These are phyloP conservation scores for Phaeoacremonium minimum DNA, from an alignment of 2,329 filamentous ascomycete genomes.

Conservation along the genomic window DNA sequence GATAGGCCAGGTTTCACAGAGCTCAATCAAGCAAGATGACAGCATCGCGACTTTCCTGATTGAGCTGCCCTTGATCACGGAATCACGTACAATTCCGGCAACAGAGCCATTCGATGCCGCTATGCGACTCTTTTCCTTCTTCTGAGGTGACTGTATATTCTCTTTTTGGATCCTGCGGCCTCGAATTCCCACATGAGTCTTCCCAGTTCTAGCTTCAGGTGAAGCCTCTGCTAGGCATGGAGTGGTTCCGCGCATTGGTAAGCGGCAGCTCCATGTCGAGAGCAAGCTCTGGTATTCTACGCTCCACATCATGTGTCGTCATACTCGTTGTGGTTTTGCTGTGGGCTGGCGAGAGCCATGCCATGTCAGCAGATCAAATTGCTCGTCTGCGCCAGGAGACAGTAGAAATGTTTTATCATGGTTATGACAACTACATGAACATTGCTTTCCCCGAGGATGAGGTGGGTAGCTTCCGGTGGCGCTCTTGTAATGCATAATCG, in stretches of 20 bases:
- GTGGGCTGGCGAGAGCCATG: slow-evolving; percentile 32
- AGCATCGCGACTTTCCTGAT: slow-evolving; percentile 6
- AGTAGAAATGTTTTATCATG: slow-evolving; percentile 90
- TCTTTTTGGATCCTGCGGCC: no score
- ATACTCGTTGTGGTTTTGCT: slow-evolving; percentile 20
- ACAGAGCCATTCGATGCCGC: no score
- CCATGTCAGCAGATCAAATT: slow-evolving; percentile 54
- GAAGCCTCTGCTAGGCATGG: slow-evolving; percentile 33
- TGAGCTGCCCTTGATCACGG: no score
- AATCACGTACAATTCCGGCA: no score
- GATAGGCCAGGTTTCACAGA: no score
- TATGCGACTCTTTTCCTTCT: no score
- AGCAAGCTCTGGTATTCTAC: slow-evolving; percentile 2
- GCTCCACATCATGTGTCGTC: slow-evolving; percentile 13
- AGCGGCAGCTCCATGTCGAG: slow-evolving; percentile 6
- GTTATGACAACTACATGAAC: slow-evolving; percentile 90
- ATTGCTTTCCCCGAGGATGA: slow-evolving; percentile 96
- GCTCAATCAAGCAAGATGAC: slow-evolving; percentile 9
- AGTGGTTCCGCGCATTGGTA: slow-evolving; percentile 6
- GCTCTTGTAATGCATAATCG: no score
- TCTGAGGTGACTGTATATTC: no score
- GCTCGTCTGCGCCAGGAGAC: slow-evolving; percentile 54
- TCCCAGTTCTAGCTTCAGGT: slow-evolving; percentile 25
- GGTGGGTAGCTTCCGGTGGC: slow-evolving; percentile 31
- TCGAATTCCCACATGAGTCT: slow-evolving; percentile 30